A percentile compares a stretch with the other conserved stretches of the same genome.
Conservation (phyloP, 306 rosid species). For the Citrullus mucosospermus region DNA sequence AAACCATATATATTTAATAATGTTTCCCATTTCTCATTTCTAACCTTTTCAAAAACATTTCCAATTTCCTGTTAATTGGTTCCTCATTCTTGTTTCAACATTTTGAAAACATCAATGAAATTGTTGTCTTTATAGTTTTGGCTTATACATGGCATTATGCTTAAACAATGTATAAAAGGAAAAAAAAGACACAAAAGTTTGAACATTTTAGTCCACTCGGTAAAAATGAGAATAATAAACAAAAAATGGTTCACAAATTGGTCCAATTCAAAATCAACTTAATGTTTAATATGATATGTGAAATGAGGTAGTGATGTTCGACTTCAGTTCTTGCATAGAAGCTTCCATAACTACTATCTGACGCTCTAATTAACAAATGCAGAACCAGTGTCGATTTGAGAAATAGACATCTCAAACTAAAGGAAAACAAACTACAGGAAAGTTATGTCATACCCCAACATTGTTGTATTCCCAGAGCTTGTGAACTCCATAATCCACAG, state of each 20-base stretch:
- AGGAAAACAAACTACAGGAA: neutral
- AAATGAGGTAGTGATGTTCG: neutral
- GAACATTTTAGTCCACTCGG: neutral
- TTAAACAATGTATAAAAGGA: neutral
- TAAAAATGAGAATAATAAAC: neutral
- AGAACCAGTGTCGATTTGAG: neutral
- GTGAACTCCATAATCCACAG: slow-evolving; percentile 92
- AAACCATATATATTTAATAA: neutral
- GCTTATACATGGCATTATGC: neutral
- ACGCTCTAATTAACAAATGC: neutral
- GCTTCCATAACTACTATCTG: neutral
- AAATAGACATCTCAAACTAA: neutral
- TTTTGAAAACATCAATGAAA: neutral
- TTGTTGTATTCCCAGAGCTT: slow-evolving; percentile 86
- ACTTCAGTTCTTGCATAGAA: neutral
- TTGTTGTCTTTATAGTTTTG: neutral
- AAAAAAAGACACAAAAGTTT: neutral
- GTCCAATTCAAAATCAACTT: neutral
- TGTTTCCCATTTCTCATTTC: neutral
- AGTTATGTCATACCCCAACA: slow-evolving; percentile 54
- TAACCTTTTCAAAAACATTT: neutral
- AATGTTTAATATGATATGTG: neutral
- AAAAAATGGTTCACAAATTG: neutral
- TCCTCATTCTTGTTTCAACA: neutral
- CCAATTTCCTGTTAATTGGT: neutral